Conservation (phyloP, 345 rosid genomes). For the Durio zibethinus region DNA sequence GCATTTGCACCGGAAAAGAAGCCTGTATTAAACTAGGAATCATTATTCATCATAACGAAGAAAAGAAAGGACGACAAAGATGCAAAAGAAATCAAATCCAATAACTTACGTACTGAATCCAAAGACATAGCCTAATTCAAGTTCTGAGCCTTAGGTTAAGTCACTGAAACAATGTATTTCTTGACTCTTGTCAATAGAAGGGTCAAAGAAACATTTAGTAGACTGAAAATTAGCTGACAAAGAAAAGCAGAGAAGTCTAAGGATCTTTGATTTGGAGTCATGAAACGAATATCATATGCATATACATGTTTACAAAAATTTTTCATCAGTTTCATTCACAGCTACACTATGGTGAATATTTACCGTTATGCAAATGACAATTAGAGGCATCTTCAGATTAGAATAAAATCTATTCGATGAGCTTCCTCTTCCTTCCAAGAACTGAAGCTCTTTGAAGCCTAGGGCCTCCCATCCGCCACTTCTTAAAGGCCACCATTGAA, state of each 20-base stretch:
- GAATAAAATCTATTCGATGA: slow-evolving; percentile 29
- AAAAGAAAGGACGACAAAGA: no score
- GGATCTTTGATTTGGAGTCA: background rate
- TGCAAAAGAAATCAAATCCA: no score
- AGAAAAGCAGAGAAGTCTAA: background rate
- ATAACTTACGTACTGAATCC: no score
- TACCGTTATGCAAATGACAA: background rate
- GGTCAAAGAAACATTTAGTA: background rate
- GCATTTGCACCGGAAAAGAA: no score
- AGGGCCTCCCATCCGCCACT: slow-evolving; percentile 84
- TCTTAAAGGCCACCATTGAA: slow-evolving; percentile 69
- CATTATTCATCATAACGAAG: no score
- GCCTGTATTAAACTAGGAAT: no score
- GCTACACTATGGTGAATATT: background rate
- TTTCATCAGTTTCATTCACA: background rate
- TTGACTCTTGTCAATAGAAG: background rate
- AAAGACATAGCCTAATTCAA: background rate
- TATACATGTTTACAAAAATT: background rate
- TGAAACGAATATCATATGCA: background rate
- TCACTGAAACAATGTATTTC: background rate
- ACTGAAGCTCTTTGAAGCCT: slow-evolving; percentile 80
- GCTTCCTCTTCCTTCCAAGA: slow-evolving; percentile 79
- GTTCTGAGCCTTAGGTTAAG: background rate
- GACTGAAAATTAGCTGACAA: background rate
- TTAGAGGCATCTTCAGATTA: slow-evolving; percentile 1